phyloP scores from a whole-genome alignment of 306 rosid genomes.

The Trifolium dubium region DNA sequence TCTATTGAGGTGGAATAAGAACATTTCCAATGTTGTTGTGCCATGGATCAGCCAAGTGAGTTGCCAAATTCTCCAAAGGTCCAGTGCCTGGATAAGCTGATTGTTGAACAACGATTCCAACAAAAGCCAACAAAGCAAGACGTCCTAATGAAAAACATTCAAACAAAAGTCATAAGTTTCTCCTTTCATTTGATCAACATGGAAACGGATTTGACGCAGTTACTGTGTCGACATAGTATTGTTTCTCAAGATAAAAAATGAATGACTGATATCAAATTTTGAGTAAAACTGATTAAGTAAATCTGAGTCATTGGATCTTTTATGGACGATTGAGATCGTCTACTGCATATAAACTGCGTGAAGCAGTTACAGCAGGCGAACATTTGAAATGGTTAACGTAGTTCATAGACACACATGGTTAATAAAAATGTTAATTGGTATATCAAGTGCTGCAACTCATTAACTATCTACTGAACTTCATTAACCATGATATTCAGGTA shows the following conservation, averaged over 20 bases:
- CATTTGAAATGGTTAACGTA: no score
- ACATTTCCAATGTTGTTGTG: conserved; percentile 96
- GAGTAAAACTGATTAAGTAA: no score
- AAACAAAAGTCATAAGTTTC: background rate
- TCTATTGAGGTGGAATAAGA: conserved; percentile 58
- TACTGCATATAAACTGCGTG: no score
- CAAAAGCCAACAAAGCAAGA: conserved; percentile 89
- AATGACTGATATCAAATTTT: no score
- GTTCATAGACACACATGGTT: no score
- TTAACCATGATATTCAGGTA: background rate
- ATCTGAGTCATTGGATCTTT: no score
- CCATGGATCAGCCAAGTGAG: conserved; percentile 99
- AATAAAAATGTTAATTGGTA: no score
- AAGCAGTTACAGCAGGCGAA: no score
- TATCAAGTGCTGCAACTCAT: background rate
- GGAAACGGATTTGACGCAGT: no score
- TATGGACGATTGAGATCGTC: no score
- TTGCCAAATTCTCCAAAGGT: conserved; percentile 96
- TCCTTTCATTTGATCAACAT: background rate
- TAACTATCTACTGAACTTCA: background rate
- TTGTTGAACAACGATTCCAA: conserved; percentile 90
- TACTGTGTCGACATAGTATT: no score
- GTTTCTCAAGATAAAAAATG: no score
- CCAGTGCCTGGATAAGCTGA: conserved; percentile 99
- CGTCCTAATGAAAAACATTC: conserved; percentile 57